Evolutionary conservation across 2,329 filamentous ascomycete species (phyloP).

Genomic region (Ceratocystis papillata): DNA sequence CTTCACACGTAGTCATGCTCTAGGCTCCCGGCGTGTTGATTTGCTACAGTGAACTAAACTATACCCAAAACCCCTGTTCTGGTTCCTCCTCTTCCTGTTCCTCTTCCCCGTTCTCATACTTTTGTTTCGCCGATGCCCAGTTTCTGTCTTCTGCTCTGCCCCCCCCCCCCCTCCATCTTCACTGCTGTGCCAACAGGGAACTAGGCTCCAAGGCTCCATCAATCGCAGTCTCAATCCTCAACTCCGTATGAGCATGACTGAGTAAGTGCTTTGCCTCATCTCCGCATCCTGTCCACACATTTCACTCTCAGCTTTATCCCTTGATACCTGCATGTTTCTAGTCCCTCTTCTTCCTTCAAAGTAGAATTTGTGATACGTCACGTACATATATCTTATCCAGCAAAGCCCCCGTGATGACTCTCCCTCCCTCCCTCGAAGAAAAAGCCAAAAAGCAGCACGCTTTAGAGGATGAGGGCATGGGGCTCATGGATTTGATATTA

Average conservation of each 20-base stretch:
- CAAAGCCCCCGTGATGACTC: not conserved
- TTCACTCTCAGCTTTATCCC: constrained; percentile 8
- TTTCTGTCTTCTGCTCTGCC: not conserved
- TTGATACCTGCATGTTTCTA: constrained; percentile 11
- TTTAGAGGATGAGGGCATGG: no score
- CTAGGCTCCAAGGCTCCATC: not conserved
- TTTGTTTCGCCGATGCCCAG: not conserved
- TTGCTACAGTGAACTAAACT: no score
- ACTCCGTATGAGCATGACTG: not conserved
- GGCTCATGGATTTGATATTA: no score
- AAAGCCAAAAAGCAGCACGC: no score
- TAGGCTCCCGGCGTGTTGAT: no score
- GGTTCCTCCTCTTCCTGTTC: not conserved
- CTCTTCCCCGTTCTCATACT: not conserved
- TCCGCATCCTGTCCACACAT: no score
- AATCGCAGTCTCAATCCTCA: not conserved
- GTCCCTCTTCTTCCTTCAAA: constrained; percentile 4
- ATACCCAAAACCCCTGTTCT: no score
- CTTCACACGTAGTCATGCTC: no score
- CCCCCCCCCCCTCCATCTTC: not conserved
- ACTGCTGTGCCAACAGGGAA: constrained; percentile 4
- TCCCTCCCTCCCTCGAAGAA: not conserved
- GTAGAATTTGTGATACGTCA: not conserved
- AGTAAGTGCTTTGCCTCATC: no score
- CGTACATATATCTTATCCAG: not conserved